Conservation (phyloP, 2,329 filamentous ascomycete species). For the Xylariaceae sp. region DNA sequence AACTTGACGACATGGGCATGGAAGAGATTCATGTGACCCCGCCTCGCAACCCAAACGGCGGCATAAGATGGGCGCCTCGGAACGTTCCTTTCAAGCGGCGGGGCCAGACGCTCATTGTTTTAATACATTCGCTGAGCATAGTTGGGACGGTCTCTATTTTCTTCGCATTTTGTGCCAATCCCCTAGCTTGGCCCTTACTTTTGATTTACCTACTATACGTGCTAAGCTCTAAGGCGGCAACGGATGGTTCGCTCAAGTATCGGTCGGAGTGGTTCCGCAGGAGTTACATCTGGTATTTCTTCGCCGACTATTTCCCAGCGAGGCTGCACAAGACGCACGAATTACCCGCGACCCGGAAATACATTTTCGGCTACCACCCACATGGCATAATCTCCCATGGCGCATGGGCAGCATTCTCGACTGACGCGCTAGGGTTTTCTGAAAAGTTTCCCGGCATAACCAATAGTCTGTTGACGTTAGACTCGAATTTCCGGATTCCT, state of each 20-base stretch:
- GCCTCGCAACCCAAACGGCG: constrained; percentile 29
- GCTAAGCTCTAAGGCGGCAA: constrained; percentile 70
- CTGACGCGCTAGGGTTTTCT: constrained; percentile 80
- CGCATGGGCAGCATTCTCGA: constrained; percentile 87
- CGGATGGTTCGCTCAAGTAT: constrained; percentile 66
- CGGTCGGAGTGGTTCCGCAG: constrained; percentile 71
- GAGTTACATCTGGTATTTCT: constrained; percentile 76
- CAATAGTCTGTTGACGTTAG: constrained; percentile 88
- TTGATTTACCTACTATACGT: constrained; percentile 77
- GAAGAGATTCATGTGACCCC: constrained; percentile 27
- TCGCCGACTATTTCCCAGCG: constrained; percentile 89
- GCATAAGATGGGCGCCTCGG: constrained; percentile 79
- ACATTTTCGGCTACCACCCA: constrained; percentile 95
- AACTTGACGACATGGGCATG: constrained; percentile 30
- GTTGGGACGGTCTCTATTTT: constrained; percentile 69
- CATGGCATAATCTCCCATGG: constrained; percentile 97
- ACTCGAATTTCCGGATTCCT: constrained; percentile 89
- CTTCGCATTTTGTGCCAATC: constrained; percentile 86
- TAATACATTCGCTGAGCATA: constrained; percentile 68
- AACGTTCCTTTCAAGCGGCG: constrained; percentile 66
- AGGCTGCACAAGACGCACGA: constrained; percentile 77
- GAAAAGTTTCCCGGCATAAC: constrained; percentile 91
- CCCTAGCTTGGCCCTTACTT: constrained; percentile 78
- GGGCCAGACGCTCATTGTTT: constrained; percentile 71
- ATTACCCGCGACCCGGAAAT: constrained; percentile 77